Evolutionary conservation across 805 yeast species (phyloP), one percentile per base, ranked within the genome.

Genomic region (Kodamaea jinghongensis): DNA sequence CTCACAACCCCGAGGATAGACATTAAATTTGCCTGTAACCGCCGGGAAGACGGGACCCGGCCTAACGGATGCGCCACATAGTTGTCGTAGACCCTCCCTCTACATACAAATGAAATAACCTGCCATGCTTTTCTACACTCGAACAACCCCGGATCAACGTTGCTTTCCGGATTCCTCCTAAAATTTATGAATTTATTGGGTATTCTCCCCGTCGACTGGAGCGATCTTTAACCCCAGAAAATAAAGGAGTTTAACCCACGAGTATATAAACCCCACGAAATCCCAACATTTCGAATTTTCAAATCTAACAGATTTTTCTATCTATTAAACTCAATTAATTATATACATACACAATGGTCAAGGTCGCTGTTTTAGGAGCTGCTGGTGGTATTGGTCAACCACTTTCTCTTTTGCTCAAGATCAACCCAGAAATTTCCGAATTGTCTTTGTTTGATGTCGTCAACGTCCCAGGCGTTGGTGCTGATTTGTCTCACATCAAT

Each of bases 371-470:
- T 44, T 73, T 83, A 39, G 96, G 96, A 49, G 96, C 96, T 43
- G 89, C 91, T 39, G 96, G 96, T 54, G 96, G 96, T 45, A 88
- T 88, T 58, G 96, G 96, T 41, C 96, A 89, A 72, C 95, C 96
- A 31, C 73, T 88, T 46, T 86, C 96, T 10, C 77, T 89, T 40
- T 73, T 88, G 47, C 71, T 88, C 52, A 88, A 88, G 65, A 69
- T 87, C 44, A 78, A 80, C 52, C 79, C 78, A 28, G 70, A 73
- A 39, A 74, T 82, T 35, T 70, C 73, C 44, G 80, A 82, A 51
- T 72, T 88, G 51, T 79, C 95, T 4, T 73, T 88, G 43, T 88
- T 79, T 65, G 96, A 89, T 70, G 88, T 89, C 33, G 90, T 86
- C 57, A 78, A 81, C 55, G 78, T 83, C 23, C 84, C 85, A 35